These are phyloP conservation scores for Blepharisma japonicum DNA, from an alignment of 73 alveolate genomes.

Conservation along the genomic window DNA sequence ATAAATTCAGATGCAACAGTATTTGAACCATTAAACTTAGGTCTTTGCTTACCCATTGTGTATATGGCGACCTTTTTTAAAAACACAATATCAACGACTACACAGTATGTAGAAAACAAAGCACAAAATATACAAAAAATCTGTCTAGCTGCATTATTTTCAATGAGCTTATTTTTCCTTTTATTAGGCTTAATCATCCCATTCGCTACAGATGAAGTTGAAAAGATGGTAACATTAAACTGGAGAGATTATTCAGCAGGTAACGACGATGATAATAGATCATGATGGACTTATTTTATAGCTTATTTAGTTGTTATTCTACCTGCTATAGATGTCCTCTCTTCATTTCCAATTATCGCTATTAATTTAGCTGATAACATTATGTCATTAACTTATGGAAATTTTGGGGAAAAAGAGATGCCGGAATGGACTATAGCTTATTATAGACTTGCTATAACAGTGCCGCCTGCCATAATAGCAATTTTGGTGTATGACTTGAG, in stretches of 20 bases:
- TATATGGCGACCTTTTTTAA: not conserved
- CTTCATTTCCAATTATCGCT: conserved; percentile 10
- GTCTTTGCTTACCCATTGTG: not conserved
- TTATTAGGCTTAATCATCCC: not conserved
- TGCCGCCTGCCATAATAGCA: not conserved
- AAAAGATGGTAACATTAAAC: not conserved
- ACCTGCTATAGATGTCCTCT: not conserved
- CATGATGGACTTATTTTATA: conserved; percentile 25
- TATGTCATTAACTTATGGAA: not conserved
- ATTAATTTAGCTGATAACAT: not conserved
- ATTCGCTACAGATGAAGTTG: conserved; percentile 5
- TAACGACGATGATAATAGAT: not conserved
- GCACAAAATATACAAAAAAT: not conserved
- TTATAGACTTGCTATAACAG: not conserved
- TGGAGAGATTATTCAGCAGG: conserved; percentile 30
- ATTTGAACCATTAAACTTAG: not conserved
- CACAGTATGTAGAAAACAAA: conserved; percentile 1
- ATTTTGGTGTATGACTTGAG: not conserved
- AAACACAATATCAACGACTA: not conserved
- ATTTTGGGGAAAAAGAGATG: not conserved
- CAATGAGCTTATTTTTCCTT: not conserved
- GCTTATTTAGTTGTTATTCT: not conserved
- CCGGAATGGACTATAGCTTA: not conserved
- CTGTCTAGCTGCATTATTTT: not conserved
- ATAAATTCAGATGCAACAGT: not conserved